A percentile compares a stretch with the other conserved stretches of the same genome.
Conservation (phyloP, 495 filamentous ascomycete species). For the Aspergillus incahuasiensis region DNA sequence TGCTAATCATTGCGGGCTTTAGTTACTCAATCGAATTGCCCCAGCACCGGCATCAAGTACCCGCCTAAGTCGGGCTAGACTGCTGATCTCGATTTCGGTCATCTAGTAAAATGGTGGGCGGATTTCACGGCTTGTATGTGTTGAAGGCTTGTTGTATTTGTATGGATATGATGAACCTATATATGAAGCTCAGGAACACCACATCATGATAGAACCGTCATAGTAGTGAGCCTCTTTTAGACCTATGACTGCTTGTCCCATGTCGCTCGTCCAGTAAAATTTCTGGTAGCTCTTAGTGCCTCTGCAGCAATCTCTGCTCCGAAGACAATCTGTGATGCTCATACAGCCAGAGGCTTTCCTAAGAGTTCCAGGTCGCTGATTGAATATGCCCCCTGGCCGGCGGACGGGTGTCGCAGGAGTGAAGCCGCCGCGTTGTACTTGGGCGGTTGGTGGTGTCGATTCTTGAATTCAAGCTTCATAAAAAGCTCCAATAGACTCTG, state of each 20-base stretch:
- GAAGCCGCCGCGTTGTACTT: background rate
- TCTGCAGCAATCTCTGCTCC: slow-evolving; percentile 20
- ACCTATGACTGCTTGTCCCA: too few relatives aligned
- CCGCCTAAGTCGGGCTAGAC: slow-evolving; percentile 42
- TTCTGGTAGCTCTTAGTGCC: too few relatives aligned
- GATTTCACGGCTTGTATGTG: background rate
- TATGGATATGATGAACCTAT: background rate
- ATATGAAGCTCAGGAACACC: too few relatives aligned
- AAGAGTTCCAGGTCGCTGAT: background rate
- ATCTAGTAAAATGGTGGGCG: too few relatives aligned
- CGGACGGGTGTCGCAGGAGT: background rate
- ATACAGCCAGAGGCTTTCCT: background rate
- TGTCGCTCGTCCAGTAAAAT: too few relatives aligned
- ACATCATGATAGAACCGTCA: too few relatives aligned
- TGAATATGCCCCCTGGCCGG: background rate
- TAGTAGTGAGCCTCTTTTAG: too few relatives aligned
- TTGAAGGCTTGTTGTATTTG: background rate
- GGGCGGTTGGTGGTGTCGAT: too few relatives aligned
- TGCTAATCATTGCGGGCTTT: slow-evolving; percentile 6
- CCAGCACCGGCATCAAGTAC: slow-evolving; percentile 54
- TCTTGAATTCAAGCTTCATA: too few relatives aligned
- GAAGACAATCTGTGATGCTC: background rate
- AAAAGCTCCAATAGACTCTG: too few relatives aligned
- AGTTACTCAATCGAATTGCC: slow-evolving; percentile 53
- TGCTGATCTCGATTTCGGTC: too few relatives aligned